Base-by-base conservation (phyloP, 768 basidiomycete genomes). In the Pseudohyphozyma bogoriensis region DNA sequence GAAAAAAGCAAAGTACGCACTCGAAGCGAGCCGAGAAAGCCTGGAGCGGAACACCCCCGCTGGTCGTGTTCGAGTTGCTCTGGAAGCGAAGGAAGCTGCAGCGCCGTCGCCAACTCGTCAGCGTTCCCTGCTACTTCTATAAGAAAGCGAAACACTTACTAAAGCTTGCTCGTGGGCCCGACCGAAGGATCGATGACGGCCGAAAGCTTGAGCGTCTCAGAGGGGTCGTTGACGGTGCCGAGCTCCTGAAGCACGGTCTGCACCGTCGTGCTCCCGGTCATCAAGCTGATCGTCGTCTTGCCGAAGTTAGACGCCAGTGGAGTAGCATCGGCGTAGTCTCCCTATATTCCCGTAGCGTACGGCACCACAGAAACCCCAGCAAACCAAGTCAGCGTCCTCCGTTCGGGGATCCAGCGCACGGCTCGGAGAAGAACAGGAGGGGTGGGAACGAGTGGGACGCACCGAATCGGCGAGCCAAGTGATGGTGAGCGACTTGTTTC, bases 1-100 rank as follows among this genome's bases (percentile, higher is more conserved):
- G n/a, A n/a, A n/a, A n/a, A n/a, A n/a, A n/a, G n/a, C n/a, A n/a
- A n/a, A n/a, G n/a, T n/a, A n/a, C n/a, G n/a, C n/a, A n/a, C n/a
- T n/a, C n/a, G 53, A 63, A 63, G 16, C 62, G 52, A 6, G 62
- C 57, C 20, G 62, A 63, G 49, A 63, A 63, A 2, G 57, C 57
- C 28, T 58, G 57, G 22, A 63, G 51, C 6, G 62, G 62, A 11
- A 35, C 42, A 26, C 49, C 53, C 20, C 31, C 40, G n/a, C 45
- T 4, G 51, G 56, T 55, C 8, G 26, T 44, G 7, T 24, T 47
- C 2, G 57, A 33, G 35, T 36, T 36, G 10, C 53, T 55, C 36
- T 63, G 32, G 57, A 58, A 26, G 22, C 58, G 57, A 40, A 63
- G 58, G 42, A 63, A 63, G 53, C 42, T 44, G 42, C n/a, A n/a